Percentiles rank a stretch among this genome's conserved stretches.
Conservation (phyloP, 1,139 yeast species). For the Scheffersomyces lignicola region DNA sequence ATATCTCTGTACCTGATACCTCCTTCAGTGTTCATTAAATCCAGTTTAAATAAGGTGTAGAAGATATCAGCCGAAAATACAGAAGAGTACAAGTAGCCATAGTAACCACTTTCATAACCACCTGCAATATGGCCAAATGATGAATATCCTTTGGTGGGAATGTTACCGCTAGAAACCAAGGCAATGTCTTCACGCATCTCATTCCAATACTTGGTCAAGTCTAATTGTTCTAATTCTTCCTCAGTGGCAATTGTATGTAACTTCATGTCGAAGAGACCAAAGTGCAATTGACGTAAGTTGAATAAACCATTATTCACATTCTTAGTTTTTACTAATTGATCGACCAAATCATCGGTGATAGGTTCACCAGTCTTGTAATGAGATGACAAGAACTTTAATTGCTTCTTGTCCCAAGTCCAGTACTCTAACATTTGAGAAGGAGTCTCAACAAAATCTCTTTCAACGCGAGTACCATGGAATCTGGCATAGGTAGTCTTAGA, state of each 20-base stretch:
- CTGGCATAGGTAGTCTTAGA: slow-evolving; percentile 64
- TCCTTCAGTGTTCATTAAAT: slow-evolving; percentile 62
- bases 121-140: slow-evolving; percentile 84
- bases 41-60: slow-evolving; percentile 64
- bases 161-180: slow-evolving; percentile 55
- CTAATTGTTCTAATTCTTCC: slow-evolving; percentile 37
- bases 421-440: slow-evolving; percentile 89
- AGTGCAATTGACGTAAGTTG: slow-evolving; percentile 73
- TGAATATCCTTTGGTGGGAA: slow-evolving; percentile 62
- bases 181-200: slow-evolving; percentile 58
- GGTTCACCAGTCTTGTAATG: slow-evolving; percentile 66
- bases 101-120: slow-evolving; percentile 84
- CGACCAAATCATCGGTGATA: slow-evolving; percentile 58
- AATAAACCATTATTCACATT: slow-evolving; percentile 74
- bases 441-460: slow-evolving; percentile 86
- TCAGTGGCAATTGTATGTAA: slow-evolving; percentile 57
- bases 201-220: slow-evolving; percentile 63
- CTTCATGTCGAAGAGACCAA: slow-evolving; percentile 73
- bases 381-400: slow-evolving; percentile 57
- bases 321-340: slow-evolving; percentile 62
- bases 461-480: slow-evolving; percentile 75
- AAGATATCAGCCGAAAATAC: slow-evolving; percentile 86
- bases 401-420: slow-evolving; percentile 79
- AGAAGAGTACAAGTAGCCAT: slow-evolving; percentile 82
- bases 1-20: slow-evolving; percentile 72